Evolutionary conservation across 306 rosid genomes (phyloP).

Genomic region (Mucuna pruriens): DNA sequence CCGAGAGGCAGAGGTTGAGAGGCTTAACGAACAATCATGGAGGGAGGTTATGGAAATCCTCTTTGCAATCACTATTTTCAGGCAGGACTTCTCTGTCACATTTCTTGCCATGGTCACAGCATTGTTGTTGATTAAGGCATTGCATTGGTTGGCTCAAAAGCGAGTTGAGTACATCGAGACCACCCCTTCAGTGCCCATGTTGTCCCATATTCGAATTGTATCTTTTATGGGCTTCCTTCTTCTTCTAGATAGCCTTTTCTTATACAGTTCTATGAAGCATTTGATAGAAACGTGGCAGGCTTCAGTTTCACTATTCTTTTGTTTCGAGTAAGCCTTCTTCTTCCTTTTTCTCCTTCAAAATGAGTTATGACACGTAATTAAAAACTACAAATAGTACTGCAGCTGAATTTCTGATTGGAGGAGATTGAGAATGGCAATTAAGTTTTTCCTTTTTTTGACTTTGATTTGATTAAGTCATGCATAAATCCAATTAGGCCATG

Average conservation of each 20-base stretch:
- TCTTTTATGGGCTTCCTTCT: conserved; percentile 94
- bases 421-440: background rate
- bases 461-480: background rate
- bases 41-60: conserved; percentile 98
- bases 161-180: conserved; percentile 98
- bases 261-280: conserved; percentile 67
- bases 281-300: conserved; percentile 74
- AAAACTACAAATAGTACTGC: background rate
- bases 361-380: conserved; percentile 4
- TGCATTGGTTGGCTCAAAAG: conserved; percentile 99
- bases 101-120: conserved; percentile 95
- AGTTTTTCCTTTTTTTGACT: background rate
- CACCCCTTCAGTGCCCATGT: conserved; percentile 78
- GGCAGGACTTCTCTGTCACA: conserved; percentile 95
- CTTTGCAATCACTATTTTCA: conserved; percentile 91
- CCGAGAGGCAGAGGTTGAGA: conserved; percentile 98
- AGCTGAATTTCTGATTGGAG: background rate
- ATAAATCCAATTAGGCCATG: conserved; percentile 17
- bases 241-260: conserved; percentile 73
- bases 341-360: conserved; percentile 16
- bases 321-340: conserved; percentile 84
- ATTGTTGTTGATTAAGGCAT: conserved; percentile 80
- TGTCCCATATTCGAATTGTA: conserved; percentile 90
- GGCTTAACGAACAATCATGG: conserved; percentile 99
- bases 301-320: conserved; percentile 92